Evolutionary conservation across 1,284 basidiomycete genomes (phyloP).

Genomic region (Naganishia cerealis): DNA sequence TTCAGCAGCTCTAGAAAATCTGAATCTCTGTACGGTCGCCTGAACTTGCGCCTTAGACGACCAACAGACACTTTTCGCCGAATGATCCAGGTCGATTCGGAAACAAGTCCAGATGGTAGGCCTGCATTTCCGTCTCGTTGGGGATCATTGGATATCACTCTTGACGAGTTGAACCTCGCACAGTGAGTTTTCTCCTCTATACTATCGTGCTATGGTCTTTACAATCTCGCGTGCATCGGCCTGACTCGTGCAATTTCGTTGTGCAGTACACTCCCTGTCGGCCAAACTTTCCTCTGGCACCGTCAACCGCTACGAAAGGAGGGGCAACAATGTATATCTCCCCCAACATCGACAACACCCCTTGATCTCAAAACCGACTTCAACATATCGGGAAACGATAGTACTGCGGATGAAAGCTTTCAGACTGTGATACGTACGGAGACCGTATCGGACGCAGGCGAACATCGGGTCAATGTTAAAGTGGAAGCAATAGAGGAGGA

Average conservation of each 20-base stretch:
- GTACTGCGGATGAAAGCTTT: neutral
- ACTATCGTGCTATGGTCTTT: no score
- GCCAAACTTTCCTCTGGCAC: constrained; percentile 54
- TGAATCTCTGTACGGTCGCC: neutral
- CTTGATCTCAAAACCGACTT: neutral
- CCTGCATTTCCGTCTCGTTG: constrained; percentile 49
- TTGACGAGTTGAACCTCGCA: constrained; percentile 45
- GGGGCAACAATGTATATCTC: no score
- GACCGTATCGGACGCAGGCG: neutral
- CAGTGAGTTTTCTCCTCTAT: constrained; percentile 36
- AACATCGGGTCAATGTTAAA: neutral
- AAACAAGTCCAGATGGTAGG: constrained; percentile 13
- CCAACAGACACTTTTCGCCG: neutral
- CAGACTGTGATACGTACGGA: neutral
- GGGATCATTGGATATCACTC: constrained; percentile 40
- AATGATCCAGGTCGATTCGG: neutral
- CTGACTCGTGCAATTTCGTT: neutral
- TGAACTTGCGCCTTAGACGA: neutral
- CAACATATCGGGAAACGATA: neutral
- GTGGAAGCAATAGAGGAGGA: neutral
- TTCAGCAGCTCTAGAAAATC: neutral
- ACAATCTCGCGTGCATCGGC: neutral
- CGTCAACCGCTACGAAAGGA: constrained; percentile 35
- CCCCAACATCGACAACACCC: neutral
- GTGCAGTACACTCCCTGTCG: constrained; percentile 47